These are phyloP conservation scores for Aspergillus wentii DNA, from an alignment of 495 filamentous ascomycete species.

Conservation along the genomic window DNA sequence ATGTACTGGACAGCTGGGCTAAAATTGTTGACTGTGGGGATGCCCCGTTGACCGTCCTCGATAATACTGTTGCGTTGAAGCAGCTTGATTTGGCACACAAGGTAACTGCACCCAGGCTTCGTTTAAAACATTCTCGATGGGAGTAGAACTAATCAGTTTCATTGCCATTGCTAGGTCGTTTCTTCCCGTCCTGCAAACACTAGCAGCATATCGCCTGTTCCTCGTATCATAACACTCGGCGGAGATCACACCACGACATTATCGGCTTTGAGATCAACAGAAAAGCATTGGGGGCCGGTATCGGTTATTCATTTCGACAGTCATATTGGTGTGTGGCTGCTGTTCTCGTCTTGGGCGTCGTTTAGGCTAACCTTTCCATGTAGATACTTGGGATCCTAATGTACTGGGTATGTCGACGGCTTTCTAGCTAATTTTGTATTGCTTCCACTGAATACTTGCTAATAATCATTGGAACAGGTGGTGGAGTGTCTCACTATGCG, in stretches of 20 bases:
- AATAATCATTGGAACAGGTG: slow-evolving; percentile 9
- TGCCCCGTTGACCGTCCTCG: slow-evolving; percentile 45
- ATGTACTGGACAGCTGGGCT: slow-evolving; percentile 41
- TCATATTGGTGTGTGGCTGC: slow-evolving; percentile 29
- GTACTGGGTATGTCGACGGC: slow-evolving; percentile 27
- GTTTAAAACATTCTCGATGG: too few species aligned
- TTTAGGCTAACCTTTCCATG: neutral
- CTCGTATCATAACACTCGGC: slow-evolving; percentile 46
- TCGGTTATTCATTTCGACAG: slow-evolving; percentile 53
- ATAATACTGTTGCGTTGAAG: slow-evolving; percentile 47
- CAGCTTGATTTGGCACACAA: slow-evolving; percentile 44
- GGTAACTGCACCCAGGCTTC: slow-evolving; percentile 11
- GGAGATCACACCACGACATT: slow-evolving; percentile 51
- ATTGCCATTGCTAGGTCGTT: too few species aligned
- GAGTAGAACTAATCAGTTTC: too few species aligned
- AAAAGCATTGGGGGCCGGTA: slow-evolving; percentile 39
- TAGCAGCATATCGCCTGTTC: slow-evolving; percentile 11
- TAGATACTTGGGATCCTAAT: slow-evolving; percentile 46
- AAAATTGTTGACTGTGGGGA: slow-evolving; percentile 50
- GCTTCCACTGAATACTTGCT: too few species aligned
- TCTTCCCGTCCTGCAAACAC: slow-evolving; percentile 20
- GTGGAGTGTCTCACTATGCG: slow-evolving; percentile 47
- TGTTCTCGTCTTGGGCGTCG: neutral
- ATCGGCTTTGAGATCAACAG: slow-evolving; percentile 39
- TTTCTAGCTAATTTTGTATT: neutral